Conservation (phyloP, 345 rosid species). For the Orychophragmus violaceus region DNA sequence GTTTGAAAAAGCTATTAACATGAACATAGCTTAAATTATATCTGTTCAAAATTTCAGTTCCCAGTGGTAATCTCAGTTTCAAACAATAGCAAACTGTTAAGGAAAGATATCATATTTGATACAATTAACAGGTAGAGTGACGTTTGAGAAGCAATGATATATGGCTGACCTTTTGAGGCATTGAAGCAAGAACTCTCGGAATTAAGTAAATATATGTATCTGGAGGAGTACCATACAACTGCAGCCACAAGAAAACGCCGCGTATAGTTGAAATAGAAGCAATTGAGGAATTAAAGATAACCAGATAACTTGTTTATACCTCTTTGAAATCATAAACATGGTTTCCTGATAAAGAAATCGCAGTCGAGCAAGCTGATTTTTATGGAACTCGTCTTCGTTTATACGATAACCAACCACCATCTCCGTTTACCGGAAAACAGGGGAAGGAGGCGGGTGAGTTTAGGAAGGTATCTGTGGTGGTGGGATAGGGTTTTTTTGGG, state of each 20-base stretch:
- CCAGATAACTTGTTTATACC: slow-evolving; percentile 28
- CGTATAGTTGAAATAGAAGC: background rate
- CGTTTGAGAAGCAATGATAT: background rate
- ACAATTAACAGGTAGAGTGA: background rate
- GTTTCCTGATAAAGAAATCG: slow-evolving; percentile 87
- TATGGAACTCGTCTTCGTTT: slow-evolving; percentile 85
- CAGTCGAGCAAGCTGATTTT: slow-evolving; percentile 71
- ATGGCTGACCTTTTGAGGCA: slow-evolving; percentile 71
- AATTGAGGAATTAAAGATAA: background rate
- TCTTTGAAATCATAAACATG: slow-evolving; percentile 94
- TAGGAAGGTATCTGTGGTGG: too few species aligned
- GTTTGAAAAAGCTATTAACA: background rate
- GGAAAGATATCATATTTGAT: background rate
- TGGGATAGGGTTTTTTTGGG: too few species aligned
- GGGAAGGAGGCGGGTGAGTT: too few species aligned
- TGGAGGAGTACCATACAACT: slow-evolving; percentile 97
- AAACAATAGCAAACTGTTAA: too few species aligned
- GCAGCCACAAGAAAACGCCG: too few species aligned
- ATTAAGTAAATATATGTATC: slow-evolving; percentile 82
- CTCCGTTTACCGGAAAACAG: too few species aligned
- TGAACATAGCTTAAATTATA: background rate
- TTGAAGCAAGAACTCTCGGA: slow-evolving; percentile 76
- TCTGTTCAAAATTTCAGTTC: background rate
- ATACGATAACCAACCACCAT: slow-evolving; percentile 80
- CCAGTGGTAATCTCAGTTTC: too few species aligned